Conservation (phyloP, 2,329 filamentous ascomycete species). For the Cladophialophora yegresii region DNA sequence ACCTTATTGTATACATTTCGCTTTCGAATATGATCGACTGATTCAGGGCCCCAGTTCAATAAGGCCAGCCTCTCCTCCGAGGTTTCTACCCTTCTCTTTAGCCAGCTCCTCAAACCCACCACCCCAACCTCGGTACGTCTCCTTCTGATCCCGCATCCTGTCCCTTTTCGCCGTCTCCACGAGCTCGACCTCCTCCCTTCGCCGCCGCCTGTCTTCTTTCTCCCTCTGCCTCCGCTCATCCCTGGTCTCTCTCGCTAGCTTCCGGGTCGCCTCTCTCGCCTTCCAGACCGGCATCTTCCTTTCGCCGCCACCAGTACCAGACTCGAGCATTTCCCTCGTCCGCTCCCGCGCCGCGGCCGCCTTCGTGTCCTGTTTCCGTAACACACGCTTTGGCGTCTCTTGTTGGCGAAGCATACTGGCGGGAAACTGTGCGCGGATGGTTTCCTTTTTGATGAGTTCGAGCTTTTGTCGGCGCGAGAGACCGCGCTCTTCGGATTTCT, state of each 20-base stretch:
- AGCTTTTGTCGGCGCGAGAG: slow-evolving; percentile 29
- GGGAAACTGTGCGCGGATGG: slow-evolving; percentile 25
- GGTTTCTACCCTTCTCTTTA: neutral
- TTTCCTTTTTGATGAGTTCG: slow-evolving; percentile 26
- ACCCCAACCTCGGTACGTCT: slow-evolving; percentile 23
- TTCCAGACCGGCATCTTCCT: slow-evolving; percentile 5
- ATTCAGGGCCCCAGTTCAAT: slow-evolving; percentile 15
- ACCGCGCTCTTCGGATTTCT: slow-evolving; percentile 12
- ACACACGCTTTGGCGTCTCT: neutral
- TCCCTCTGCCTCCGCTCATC: neutral
- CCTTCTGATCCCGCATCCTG: neutral
- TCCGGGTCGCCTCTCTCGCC: neutral
- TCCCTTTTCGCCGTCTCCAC: neutral
- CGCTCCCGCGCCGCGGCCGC: neutral
- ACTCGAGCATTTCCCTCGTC: neutral
- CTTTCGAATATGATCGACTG: neutral
- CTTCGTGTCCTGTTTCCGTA: neutral
- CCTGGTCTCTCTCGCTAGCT: neutral
- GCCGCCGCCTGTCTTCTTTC: neutral
- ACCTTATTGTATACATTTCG: neutral
- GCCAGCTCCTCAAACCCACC: slow-evolving; percentile 21
- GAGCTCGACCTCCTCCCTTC: slow-evolving; percentile 1
- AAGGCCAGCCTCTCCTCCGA: slow-evolving; percentile 1
- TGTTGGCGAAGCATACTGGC: slow-evolving; percentile 18
- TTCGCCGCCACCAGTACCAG: neutral